Conservation (phyloP, 352 stramenopile genomes). For the Pythium brachiatum region DNA sequence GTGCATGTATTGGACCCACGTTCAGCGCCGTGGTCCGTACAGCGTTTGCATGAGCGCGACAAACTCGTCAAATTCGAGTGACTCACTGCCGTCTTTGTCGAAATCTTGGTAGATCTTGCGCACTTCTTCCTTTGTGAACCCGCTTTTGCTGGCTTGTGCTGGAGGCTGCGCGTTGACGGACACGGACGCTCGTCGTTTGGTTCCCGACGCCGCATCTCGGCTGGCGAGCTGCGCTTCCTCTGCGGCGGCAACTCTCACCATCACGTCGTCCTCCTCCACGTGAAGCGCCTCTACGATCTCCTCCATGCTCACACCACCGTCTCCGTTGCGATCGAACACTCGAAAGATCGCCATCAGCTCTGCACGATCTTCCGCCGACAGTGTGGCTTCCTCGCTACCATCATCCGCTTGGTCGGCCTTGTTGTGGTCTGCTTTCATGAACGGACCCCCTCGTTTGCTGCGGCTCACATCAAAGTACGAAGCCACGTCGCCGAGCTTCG, state of each 20-base stretch:
- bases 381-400: neutral
- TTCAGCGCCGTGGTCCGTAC: slow-evolving; percentile 25
- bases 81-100: slow-evolving; percentile 45
- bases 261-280: slow-evolving; percentile 64
- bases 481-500: slow-evolving; percentile 58
- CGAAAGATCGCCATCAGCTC: slow-evolving; percentile 65
- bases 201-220: slow-evolving; percentile 1
- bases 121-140: slow-evolving; percentile 58
- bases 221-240: slow-evolving; percentile 29
- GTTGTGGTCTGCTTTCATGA: neutral
- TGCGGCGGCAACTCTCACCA: slow-evolving; percentile 36
- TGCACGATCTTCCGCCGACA: slow-evolving; percentile 35
- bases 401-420: neutral
- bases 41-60: slow-evolving; percentile 52
- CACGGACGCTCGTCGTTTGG: slow-evolving; percentile 1
- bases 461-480: slow-evolving; percentile 36
- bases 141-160: slow-evolving; percentile 20
- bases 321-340: slow-evolving; percentile 67
- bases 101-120: slow-evolving; percentile 55
- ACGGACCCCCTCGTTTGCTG: neutral
- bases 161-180: neutral
- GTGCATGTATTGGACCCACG: too few species aligned
- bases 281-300: slow-evolving; percentile 71
- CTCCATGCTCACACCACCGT: slow-evolving; percentile 63
- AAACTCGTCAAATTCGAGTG: slow-evolving; percentile 72